Percentiles rank a stretch among this genome's conserved stretches.
phyloP scores from a whole-genome alignment of 2,329 filamentous ascomycete genomes.

The Sporothrix protearum region DNA sequence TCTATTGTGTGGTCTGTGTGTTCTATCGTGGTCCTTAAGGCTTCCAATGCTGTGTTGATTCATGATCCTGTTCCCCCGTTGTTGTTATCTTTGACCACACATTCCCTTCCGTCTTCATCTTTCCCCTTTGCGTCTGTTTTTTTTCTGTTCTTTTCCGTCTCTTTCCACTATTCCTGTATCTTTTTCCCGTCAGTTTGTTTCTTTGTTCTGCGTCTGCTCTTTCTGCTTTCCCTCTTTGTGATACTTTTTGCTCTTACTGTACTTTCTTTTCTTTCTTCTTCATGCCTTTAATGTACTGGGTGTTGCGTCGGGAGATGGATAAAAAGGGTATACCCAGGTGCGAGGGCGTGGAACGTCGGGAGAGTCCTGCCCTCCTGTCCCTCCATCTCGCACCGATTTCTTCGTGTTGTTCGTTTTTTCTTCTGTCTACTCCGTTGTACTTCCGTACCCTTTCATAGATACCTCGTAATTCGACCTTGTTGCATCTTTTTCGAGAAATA shows the following conservation, averaged over 20 bases:
- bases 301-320: slow-evolving; percentile 8
- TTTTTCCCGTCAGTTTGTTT: slow-evolving; percentile 2
- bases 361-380: neutral
- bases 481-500: neutral
- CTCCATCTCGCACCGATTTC: neutral
- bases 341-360: neutral
- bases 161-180: neutral
- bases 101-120: neutral
- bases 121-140: neutral
- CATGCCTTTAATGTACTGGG: neutral
- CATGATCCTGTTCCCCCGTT: neutral
- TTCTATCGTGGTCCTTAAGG: slow-evolving; percentile 3
- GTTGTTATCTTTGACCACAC: neutral
- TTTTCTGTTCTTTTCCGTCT: neutral
- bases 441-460: slow-evolving; percentile 12
- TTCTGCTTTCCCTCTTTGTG: slow-evolving; percentile 9
- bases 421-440: slow-evolving; percentile 18
- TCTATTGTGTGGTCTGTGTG: neutral
- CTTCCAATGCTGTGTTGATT: slow-evolving; percentile 6
- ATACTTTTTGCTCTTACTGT: neutral
- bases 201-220: neutral
- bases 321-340: slow-evolving; percentile 17
- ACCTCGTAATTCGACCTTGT: slow-evolving; percentile 18
- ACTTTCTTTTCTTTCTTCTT: neutral
- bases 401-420: neutral